Evolutionary conservation across 441 rosid genomes (phyloP), one percentile per base, ranked within the genome.

Genomic region (Geranium incanum): DNA sequence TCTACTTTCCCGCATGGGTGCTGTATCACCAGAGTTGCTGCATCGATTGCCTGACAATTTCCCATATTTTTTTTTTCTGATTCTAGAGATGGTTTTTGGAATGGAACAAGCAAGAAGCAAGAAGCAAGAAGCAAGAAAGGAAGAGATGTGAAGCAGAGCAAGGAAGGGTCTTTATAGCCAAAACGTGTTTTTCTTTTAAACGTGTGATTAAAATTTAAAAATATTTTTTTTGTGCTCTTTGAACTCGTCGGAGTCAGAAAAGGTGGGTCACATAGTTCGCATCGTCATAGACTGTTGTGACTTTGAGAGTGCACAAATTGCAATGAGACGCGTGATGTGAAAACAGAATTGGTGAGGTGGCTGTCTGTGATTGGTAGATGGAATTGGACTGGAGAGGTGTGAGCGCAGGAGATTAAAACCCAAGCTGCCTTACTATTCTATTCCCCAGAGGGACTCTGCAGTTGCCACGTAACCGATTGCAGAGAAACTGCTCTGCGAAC

Each of bases 31-130:
- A 93, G 81, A 1, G 88, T 85, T 8, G 92, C 90, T 36, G 98
- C 83, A 75, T 93, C 98, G 19, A 84, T 75, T 12, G 98, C 94
- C 76, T 91, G 98, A 69, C 98, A 93, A 52, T 93, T 93, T 50
- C 59, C 59, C 59, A 50, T 50, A 28, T 50, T 50, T 50, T 13
- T 50, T 11, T 50, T 13, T 50, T 11, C n/a, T 39, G 43, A 39
- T 39, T 39, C 43, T 0, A 7, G 8, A 7, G 43, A 39, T 28
- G 33, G 33, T 28, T 28, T 28, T 28, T 28, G 33, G 33, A 28
- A 28, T 28, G 2, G 13, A 45, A 13, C 52, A 45, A 45, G 52
- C 52, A 8, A 4, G 6, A 39, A 45, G 52, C 52, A 8, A 4
- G 6, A 39, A 39, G 52, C 52, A 8, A 4, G 6, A 39, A 45